A percentile compares a stretch with the other conserved stretches of the same genome.
phyloP scores from a whole-genome alignment of 2,329 filamentous ascomycete species.

The Calycina herbarum region DNA sequence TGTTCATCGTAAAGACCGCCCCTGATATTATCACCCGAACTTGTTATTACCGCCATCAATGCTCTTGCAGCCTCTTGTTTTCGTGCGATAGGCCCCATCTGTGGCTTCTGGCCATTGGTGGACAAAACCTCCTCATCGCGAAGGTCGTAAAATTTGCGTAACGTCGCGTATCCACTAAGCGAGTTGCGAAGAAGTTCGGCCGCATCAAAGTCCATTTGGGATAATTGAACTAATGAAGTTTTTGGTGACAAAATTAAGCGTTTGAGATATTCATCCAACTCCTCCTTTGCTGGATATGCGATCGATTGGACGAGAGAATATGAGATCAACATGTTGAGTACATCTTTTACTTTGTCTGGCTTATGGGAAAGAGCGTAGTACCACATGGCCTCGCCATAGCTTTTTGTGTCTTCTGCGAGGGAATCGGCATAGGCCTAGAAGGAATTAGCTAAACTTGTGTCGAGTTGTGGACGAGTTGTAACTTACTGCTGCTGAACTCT shows the following conservation, averaged over 20 bases:
- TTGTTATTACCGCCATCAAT: slow-evolving; percentile 79
- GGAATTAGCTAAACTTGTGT: slow-evolving; percentile 26
- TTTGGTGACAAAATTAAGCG: slow-evolving; percentile 71
- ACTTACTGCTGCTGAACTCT: slow-evolving; percentile 78
- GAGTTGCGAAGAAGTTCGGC: slow-evolving; percentile 81
- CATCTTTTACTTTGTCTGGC: slow-evolving; percentile 75
- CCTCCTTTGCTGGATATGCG: slow-evolving; percentile 69
- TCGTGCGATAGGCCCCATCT: slow-evolving; percentile 50
- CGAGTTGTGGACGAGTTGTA: not conserved
- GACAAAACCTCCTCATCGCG: slow-evolving; percentile 64
- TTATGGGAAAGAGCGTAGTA: slow-evolving; percentile 89
- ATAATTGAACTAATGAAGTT: slow-evolving; percentile 68
- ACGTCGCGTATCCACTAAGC: slow-evolving; percentile 87
- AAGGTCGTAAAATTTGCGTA: slow-evolving; percentile 88
- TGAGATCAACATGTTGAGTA: slow-evolving; percentile 83
- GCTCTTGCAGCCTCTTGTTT: slow-evolving; percentile 72
- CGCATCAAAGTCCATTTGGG: slow-evolving; percentile 74
- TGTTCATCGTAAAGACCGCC: slow-evolving; percentile 84
- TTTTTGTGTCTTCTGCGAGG: slow-evolving; percentile 68
- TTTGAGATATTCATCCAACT: slow-evolving; percentile 72
- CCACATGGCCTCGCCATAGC: slow-evolving; percentile 83
- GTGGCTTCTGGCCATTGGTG: slow-evolving; percentile 42
- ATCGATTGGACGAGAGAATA: slow-evolving; percentile 84
- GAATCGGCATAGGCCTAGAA: slow-evolving; percentile 79
- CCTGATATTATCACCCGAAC: slow-evolving; percentile 85